Conservation (phyloP, 768 basidiomycete genomes). For the Hebeloma cylindrosporum region DNA sequence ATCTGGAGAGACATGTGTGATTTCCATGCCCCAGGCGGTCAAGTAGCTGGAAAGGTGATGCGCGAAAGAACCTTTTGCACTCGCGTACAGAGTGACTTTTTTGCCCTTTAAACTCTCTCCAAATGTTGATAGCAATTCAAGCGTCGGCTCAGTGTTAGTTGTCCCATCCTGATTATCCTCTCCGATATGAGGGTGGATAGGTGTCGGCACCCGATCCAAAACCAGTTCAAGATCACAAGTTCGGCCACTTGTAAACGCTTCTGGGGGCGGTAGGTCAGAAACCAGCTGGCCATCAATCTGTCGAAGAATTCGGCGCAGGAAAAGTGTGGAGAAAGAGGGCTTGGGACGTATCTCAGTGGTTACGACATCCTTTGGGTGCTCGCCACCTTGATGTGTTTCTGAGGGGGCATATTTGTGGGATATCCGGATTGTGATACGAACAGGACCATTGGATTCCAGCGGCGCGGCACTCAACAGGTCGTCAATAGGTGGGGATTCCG, state of each 20-base stretch:
- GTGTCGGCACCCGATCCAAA: constrained; percentile 58
- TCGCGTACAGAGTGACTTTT: constrained; percentile 81
- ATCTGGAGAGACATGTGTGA: constrained; percentile 73
- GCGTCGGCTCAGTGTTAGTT: constrained; percentile 68
- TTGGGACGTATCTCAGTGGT: constrained; percentile 40
- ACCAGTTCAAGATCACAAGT: constrained; percentile 66
- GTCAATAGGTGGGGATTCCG: constrained; percentile 19
- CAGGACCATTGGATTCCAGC: constrained; percentile 32
- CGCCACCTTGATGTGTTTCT: constrained; percentile 22
- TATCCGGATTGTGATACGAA: constrained; percentile 47
- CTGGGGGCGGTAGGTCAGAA: constrained; percentile 45
- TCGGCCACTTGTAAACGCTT: constrained; percentile 43
- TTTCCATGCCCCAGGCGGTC: constrained; percentile 93
- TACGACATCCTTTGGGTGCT: constrained; percentile 18
- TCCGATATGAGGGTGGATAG: constrained; percentile 38
- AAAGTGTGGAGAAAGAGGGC: constrained; percentile 44
- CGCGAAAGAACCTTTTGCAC: constrained; percentile 85
- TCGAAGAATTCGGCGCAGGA: constrained; percentile 60
- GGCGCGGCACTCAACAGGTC: constrained; percentile 22
- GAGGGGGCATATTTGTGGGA: constrained; percentile 44
- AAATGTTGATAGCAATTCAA: constrained; percentile 78
- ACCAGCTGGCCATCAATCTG: constrained; percentile 55
- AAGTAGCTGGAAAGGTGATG: constrained; percentile 92
- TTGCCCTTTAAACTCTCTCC: constrained; percentile 81
- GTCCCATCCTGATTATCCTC: constrained; percentile 51